Evolutionary conservation across 192 early-diverging fungal genomes (phyloP).

Genomic region (Umbelopsis isabellina): DNA sequence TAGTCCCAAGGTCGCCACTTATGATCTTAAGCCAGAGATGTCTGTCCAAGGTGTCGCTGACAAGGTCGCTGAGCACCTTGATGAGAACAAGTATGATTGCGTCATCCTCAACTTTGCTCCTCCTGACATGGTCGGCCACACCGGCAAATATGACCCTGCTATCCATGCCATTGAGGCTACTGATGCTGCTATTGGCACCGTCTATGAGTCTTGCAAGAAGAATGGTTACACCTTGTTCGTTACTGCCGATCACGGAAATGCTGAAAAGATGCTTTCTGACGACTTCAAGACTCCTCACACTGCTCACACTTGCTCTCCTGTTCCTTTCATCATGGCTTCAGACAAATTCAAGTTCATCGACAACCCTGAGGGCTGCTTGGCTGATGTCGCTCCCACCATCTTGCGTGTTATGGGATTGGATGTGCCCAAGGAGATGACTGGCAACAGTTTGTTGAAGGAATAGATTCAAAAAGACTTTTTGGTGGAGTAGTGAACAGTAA

Average conservation of each 20-base stretch:
- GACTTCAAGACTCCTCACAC: slow-evolving; percentile 90
- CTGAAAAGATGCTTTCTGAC: slow-evolving; percentile 95
- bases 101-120: slow-evolving; percentile 99
- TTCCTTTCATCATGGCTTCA: slow-evolving; percentile 91
- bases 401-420: slow-evolving; percentile 90
- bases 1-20: slow-evolving; percentile 96
- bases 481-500: too few species aligned
- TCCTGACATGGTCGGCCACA: slow-evolving; percentile 98
- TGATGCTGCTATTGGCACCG: slow-evolving; percentile 91
- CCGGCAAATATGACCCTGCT: slow-evolving; percentile 92
- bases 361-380: slow-evolving; percentile 71
- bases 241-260: slow-evolving; percentile 99
- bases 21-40: slow-evolving; percentile 97
- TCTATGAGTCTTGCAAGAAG: slow-evolving; percentile 90
- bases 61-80: slow-evolving; percentile 86
- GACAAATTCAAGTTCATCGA: slow-evolving; percentile 57
- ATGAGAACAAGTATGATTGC: slow-evolving; percentile 80
- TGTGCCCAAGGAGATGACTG: slow-evolving; percentile 96
- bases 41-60: slow-evolving; percentile 85
- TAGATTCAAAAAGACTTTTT: background rate
- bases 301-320: slow-evolving; percentile 89
- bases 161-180: slow-evolving; percentile 91
- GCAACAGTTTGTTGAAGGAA: slow-evolving; percentile 66
- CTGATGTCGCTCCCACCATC: slow-evolving; percentile 97
- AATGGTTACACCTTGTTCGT: slow-evolving; percentile 91